phyloP scores from a whole-genome alignment of 495 filamentous ascomycete species.

The Cercophora sp. region DNA sequence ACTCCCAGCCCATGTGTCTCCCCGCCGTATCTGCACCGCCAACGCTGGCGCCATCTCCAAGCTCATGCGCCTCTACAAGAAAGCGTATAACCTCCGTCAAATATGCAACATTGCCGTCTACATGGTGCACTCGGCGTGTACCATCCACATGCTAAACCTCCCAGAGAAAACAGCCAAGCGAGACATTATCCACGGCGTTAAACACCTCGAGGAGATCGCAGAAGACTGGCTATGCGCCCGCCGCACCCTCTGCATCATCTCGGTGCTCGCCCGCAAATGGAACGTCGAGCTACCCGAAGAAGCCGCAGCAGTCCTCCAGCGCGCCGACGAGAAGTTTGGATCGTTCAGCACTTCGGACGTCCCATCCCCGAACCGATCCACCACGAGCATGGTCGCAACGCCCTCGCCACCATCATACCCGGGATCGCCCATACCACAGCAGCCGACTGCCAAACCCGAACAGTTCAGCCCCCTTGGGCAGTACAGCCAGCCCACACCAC shows the following conservation, averaged over 20 bases:
- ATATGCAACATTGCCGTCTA: conserved; percentile 96
- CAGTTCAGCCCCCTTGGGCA: conserved; percentile 25
- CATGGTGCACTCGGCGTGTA: conserved; percentile 88
- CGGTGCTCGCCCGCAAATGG: conserved; percentile 83
- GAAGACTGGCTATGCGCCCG: conserved; percentile 91
- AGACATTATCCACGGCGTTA: conserved; percentile 87
- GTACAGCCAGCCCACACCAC: conserved; percentile 23
- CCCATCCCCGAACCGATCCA: conserved; percentile 43
- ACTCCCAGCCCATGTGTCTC: conserved; percentile 82
- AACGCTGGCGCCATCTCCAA: conserved; percentile 88
- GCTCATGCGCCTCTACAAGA: conserved; percentile 86
- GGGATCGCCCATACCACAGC: conserved; percentile 13
- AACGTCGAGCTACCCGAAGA: conserved; percentile 81
- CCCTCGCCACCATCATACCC: conserved; percentile 28
- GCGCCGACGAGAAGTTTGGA: conserved; percentile 54
- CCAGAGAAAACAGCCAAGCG: conserved; percentile 83
- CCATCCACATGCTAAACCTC: conserved; percentile 89
- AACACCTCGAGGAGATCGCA: conserved; percentile 91
- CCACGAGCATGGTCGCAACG: conserved; percentile 10
- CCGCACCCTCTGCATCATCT: conserved; percentile 78
- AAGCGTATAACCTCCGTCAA: conserved; percentile 81
- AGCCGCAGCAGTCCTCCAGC: conserved; percentile 65
- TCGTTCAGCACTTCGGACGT: conserved; percentile 53
- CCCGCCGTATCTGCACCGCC: conserved; percentile 83
- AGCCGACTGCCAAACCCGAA: conserved; percentile 20